A percentile compares a stretch with the other conserved stretches of the same genome.
These are phyloP conservation scores for Typha latifolia DNA, from an alignment of 176 grass and related monocot species.

Conservation along the genomic window DNA sequence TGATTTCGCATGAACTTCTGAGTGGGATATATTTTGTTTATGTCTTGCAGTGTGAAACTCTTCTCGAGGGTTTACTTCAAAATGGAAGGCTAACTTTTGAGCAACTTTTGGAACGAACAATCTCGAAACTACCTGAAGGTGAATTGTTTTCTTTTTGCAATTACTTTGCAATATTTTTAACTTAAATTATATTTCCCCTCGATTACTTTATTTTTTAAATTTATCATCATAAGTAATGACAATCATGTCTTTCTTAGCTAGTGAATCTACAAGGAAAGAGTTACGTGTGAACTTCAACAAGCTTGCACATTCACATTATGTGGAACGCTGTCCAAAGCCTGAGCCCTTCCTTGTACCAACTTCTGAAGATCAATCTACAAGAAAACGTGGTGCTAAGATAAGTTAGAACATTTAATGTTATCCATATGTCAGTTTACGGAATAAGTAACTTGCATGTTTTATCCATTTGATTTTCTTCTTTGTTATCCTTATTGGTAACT, in stretches of 20 bases:
- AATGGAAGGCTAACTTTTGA: constrained; percentile 92
- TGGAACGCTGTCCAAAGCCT: constrained; percentile 71
- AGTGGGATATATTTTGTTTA: not conserved
- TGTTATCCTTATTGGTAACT: no score
- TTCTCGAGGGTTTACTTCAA: constrained; percentile 71
- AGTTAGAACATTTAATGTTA: constrained; percentile 8
- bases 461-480: no score
- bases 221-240: not conserved
- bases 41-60: constrained; percentile 56
- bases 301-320: constrained; percentile 54
- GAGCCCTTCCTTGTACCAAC: constrained; percentile 55
- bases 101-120: constrained; percentile 54
- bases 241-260: constrained; percentile 3
- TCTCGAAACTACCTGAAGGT: constrained; percentile 31
- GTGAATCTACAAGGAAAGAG: constrained; percentile 28
- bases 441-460: no score
- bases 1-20: not conserved
- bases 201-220: not conserved
- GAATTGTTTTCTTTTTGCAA: constrained; percentile 11
- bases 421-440: no score
- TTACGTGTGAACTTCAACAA: constrained; percentile 55
- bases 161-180: not conserved
- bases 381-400: constrained; percentile 67
- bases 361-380: constrained; percentile 40
- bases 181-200: constrained; percentile 3